Conservation (phyloP, 345 rosid genomes). For the Physaria fendleri region DNA sequence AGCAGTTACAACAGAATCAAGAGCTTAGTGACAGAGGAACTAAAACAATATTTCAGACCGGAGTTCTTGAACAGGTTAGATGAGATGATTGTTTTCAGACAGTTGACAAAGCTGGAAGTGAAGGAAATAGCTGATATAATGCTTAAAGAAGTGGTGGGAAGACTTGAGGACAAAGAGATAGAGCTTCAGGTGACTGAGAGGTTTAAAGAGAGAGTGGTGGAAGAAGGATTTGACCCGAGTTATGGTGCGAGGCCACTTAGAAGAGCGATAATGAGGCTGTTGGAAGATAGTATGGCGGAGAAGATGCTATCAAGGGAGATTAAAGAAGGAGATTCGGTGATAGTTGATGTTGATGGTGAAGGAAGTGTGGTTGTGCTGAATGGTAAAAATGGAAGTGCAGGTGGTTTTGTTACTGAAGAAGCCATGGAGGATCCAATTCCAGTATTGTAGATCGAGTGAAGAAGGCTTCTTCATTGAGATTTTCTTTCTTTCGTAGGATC, state of each 20-base stretch:
- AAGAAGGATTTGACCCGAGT: slow-evolving; percentile 94
- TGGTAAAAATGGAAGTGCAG: slow-evolving; percentile 55
- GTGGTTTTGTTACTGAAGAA: slow-evolving; percentile 20
- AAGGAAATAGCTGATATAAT: slow-evolving; percentile 90
- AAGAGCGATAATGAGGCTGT: slow-evolving; percentile 89
- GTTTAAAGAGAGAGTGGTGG: slow-evolving; percentile 82
- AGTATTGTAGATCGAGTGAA: slow-evolving; percentile 36
- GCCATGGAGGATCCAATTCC: slow-evolving; percentile 46
- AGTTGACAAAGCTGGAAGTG: slow-evolving; percentile 84
- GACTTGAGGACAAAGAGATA: slow-evolving; percentile 68
- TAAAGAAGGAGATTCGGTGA: slow-evolving; percentile 88
- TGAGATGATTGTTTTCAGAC: slow-evolving; percentile 95
- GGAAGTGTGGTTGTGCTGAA: slow-evolving; percentile 83
- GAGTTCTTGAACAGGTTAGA: slow-evolving; percentile 95
- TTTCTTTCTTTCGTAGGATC: too few species aligned
- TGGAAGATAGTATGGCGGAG: slow-evolving; percentile 99
- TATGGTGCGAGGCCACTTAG: slow-evolving; percentile 96
- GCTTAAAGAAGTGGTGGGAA: slow-evolving; percentile 78
- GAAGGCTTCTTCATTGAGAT: background rate
- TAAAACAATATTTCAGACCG: slow-evolving; percentile 88
- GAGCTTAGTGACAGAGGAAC: slow-evolving; percentile 87
- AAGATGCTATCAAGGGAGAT: slow-evolving; percentile 94
- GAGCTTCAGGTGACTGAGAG: slow-evolving; percentile 96
- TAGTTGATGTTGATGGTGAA: slow-evolving; percentile 74
- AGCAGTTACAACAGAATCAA: slow-evolving; percentile 88